Conservation (phyloP, 1,284 basidiomycete genomes). For the Fereydounia khargensis region DNA sequence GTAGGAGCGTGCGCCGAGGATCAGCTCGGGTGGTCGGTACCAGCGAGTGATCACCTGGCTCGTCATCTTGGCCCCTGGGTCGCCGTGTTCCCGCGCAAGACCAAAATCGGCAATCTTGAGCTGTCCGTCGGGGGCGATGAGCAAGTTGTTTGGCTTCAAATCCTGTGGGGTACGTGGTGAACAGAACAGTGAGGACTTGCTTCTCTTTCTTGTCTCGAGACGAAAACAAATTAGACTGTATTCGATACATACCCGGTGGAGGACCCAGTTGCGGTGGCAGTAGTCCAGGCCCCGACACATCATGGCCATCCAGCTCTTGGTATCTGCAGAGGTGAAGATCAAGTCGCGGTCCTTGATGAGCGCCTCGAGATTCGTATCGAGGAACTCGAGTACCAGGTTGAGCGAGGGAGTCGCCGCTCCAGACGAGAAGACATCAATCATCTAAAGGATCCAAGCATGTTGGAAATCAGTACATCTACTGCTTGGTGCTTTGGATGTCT, state of each 20-base stretch:
- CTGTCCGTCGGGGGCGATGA: conserved; percentile 83
- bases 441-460: no score
- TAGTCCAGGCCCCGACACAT: conserved; percentile 92
- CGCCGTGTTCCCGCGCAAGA: conserved; percentile 90
- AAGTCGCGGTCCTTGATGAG: conserved; percentile 90
- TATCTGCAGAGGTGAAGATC: conserved; percentile 89
- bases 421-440: conserved; percentile 93
- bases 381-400: conserved; percentile 94
- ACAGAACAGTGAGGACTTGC: no score
- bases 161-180: conserved; percentile 61
- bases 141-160: conserved; percentile 96
- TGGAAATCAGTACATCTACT: not conserved
- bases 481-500: no score
- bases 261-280: conserved; percentile 87
- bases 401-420: conserved; percentile 73
- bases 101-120: conserved; percentile 99
- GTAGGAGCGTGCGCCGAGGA: conserved; percentile 84
- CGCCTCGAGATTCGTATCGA: conserved; percentile 95
- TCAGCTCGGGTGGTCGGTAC: conserved; percentile 93
- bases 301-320: conserved; percentile 99
- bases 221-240: no score
- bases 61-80: conserved; percentile 93
- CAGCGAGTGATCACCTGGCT: conserved; percentile 95
- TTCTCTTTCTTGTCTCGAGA: no score
- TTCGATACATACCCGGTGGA: conserved; percentile 77